phyloP scores from a whole-genome alignment of 1,284 basidiomycete genomes.

The Marasmius tenuissimus region DNA sequence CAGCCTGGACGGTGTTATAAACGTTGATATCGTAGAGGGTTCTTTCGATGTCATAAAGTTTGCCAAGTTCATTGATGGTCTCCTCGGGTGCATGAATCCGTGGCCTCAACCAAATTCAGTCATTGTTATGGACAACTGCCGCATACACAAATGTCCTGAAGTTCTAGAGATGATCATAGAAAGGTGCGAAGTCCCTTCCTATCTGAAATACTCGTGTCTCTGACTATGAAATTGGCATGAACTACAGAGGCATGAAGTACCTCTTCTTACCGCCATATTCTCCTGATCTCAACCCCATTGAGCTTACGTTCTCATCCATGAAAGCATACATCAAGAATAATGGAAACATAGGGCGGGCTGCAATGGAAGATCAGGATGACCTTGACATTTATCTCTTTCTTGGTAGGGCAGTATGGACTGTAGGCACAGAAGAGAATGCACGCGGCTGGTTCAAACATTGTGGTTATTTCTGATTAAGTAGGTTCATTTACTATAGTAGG shows the following conservation, averaged over 20 bases:
- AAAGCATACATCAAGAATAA: no score
- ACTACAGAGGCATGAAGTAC: constrained; percentile 16
- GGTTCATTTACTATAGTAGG: no score
- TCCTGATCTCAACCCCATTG: constrained; percentile 29
- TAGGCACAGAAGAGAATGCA: no score
- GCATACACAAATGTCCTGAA: constrained; percentile 26
- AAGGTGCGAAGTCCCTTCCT: no score
- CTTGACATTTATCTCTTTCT: no score
- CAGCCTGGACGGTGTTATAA: constrained; percentile 25
- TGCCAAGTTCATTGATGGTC: constrained; percentile 25
- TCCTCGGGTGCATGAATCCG: constrained; percentile 29
- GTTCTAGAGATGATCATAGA: constrained; percentile 23
- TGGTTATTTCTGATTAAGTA: no score
- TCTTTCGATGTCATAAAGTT: constrained; percentile 25
- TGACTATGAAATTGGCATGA: background rate
- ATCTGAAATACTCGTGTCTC: background rate
- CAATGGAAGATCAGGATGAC: no score
- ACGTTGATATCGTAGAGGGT: constrained; percentile 20
- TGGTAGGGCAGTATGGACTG: no score
- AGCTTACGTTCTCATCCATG: constrained; percentile 31
- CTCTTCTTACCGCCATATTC: constrained; percentile 29
- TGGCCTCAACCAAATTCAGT: constrained; percentile 26
- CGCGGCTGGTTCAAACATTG: no score
- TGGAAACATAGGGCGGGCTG: no score
- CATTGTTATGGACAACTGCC: constrained; percentile 34